Conservation (phyloP, 345 rosid genomes). For the Punica granatum region DNA sequence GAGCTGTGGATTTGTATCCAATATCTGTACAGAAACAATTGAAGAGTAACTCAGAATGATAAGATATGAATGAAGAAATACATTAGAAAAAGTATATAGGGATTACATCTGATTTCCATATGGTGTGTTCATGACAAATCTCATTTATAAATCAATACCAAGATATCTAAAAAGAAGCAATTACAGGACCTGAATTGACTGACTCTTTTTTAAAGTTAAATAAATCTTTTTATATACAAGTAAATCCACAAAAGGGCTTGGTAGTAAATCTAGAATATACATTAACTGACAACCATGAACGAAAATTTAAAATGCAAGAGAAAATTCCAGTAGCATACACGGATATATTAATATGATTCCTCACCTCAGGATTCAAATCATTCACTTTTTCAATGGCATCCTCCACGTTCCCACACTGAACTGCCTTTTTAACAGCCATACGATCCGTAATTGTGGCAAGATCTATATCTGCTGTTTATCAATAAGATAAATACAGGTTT, state of each 20-base stretch:
- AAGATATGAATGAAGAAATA: background rate
- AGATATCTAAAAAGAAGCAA: background rate
- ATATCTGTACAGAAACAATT: conserved; percentile 8
- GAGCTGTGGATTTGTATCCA: conserved; percentile 85
- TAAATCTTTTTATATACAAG: background rate
- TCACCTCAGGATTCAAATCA: conserved; percentile 90
- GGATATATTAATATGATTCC: background rate
- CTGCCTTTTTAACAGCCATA: conserved; percentile 97
- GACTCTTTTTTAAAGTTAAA: background rate
- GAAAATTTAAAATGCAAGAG: background rate
- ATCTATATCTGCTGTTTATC: conserved; percentile 84
- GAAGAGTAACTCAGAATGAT: background rate
- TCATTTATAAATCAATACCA: background rate
- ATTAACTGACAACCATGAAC: background rate
- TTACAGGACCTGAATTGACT: background rate
- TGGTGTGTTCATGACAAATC: background rate
- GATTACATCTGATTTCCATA: background rate
- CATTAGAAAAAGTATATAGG: background rate
- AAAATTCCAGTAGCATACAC: background rate
- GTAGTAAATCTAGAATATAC: no score
- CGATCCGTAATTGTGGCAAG: conserved; percentile 86
- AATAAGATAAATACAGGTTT: conserved; percentile 24
- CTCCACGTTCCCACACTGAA: conserved; percentile 88
- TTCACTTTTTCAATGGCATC: conserved; percentile 97
- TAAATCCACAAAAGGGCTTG: background rate